These are phyloP conservation scores for Eucommia ulmoides DNA, from an alignment of 257 asterid genomes.

Conservation along the genomic window DNA sequence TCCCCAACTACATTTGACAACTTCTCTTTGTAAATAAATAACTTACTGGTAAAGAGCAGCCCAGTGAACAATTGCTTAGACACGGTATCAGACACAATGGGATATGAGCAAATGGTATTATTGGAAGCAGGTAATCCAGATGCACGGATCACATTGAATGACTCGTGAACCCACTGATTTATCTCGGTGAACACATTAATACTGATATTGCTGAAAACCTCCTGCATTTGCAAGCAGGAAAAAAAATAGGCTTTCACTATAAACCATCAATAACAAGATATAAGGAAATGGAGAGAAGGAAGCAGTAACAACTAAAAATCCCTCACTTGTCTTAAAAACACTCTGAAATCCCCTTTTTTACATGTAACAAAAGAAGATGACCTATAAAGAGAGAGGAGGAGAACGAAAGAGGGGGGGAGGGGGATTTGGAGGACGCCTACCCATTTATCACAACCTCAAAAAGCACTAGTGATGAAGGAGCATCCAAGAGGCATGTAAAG, in stretches of 20 bases:
- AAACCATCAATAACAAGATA: not conserved
- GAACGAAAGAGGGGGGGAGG: too few species aligned
- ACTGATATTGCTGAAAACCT: conserved; percentile 51
- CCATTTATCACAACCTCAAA: too few species aligned
- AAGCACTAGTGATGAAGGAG: too few species aligned
- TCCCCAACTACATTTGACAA: not conserved
- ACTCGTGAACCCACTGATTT: conserved; percentile 51
- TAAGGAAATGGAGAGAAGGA: not conserved
- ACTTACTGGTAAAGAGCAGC: conserved; percentile 75
- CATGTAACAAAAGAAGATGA: too few species aligned
- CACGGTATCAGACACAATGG: conserved; percentile 31
- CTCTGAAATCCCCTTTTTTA: too few species aligned
- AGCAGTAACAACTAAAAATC: too few species aligned
- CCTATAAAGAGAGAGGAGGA: too few species aligned
- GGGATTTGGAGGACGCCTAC: too few species aligned
- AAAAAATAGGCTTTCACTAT: conserved; percentile 1
- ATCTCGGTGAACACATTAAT: conserved; percentile 50
- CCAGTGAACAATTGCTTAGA: conserved; percentile 57
- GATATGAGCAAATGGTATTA: conserved; percentile 36
- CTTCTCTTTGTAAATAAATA: not conserved
- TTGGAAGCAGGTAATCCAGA: conserved; percentile 21
- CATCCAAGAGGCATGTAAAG: too few species aligned
- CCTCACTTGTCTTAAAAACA: too few species aligned
- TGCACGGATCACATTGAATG: conserved; percentile 42
- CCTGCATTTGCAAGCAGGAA: conserved; percentile 39